Base-by-base conservation (phyloP, 441 rosid species). In the Gossypium davidsonii region DNA sequence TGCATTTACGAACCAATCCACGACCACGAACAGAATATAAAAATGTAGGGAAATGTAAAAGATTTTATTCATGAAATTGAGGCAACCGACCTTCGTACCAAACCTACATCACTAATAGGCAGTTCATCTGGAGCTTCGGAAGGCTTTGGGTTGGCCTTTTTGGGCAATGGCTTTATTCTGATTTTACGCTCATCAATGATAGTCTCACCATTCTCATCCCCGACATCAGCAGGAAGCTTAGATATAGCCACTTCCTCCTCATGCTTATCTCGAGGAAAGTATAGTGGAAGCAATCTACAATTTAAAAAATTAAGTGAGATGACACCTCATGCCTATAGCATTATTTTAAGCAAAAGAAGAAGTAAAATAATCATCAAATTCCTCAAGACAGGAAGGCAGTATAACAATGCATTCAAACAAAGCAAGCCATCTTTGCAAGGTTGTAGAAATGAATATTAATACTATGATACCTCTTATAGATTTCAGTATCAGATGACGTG, bases 171-270 rank as follows among this genome's bases (percentile, higher is more conserved):
- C 80, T 88, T 89, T 85, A 95, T 95, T 86, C 98, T 85, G 76
- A 95, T 95, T 76, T 93, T 95, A 74, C 98, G 98, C 76, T 95
- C 99, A 70, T 93, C 98, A 72, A 93, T 93, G 78, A 85, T 85
- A 14, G 99, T 91, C 86, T 95, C 99, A n/a, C 98, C 99, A 85
- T 95, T 95, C 80, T 95, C 99, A 85, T 95, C 99, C 73, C 99
- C 99, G 62, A 93, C 98, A 81, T 95, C 99, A 76, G 97, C 91
- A 63, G 98, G 99, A 76, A 95, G 99, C 88, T 93, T 93, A 72
- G 89, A 84, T 66, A 91, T 85, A 69, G 97, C 97, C 62, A 93
- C 85, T 80, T 90, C 97, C 87, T 93, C 98, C 82, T 93, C 99
- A 39, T 85, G 94, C 74, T 95, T 91, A 74, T 93, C 97, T 72